Conservation (phyloP, 768 basidiomycete species). For the Auricularia cornea region DNA sequence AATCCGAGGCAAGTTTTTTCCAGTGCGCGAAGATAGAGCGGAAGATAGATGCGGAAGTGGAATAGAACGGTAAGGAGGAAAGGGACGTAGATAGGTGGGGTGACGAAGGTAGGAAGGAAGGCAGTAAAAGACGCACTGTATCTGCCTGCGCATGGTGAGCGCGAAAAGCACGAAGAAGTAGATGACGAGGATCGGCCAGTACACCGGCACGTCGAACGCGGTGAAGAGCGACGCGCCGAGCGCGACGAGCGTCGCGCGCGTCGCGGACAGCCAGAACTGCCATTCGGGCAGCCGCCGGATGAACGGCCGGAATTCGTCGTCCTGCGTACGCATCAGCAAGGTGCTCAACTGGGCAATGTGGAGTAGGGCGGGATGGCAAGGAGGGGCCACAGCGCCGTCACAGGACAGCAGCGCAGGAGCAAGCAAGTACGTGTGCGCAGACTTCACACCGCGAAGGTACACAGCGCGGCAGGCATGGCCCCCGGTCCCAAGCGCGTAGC, state of each 20-base stretch:
- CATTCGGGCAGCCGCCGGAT: conserved; percentile 92
- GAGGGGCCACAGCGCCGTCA: too few species aligned
- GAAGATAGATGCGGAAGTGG: too few species aligned
- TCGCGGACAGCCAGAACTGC: conserved; percentile 94
- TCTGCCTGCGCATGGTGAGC: conserved; percentile 92
- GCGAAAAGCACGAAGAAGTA: conserved; percentile 96
- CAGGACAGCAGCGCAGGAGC: not conserved
- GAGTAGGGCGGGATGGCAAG: not conserved
- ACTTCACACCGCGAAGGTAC: too few species aligned
- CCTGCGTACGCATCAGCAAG: conserved; percentile 58
- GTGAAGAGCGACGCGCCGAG: conserved; percentile 73
- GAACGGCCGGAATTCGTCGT: conserved; percentile 97
- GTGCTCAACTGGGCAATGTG: conserved; percentile 15
- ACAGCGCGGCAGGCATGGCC: too few species aligned
- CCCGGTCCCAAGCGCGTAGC: too few species aligned
- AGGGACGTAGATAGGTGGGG: too few species aligned
- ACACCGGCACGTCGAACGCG: conserved; percentile 92
- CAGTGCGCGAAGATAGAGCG: too few species aligned
- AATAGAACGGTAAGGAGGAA: too few species aligned
- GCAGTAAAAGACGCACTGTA: conserved; percentile 56
- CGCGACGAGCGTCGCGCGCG: conserved; percentile 78
- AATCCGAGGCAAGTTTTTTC: too few species aligned
- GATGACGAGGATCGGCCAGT: conserved; percentile 96
- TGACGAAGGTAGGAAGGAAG: not conserved
- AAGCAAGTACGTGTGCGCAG: not conserved